A percentile compares a stretch with the other conserved stretches of the same genome.
phyloP scores from a whole-genome alignment of 176 grass and related monocot genomes.

The Cocos nucifera region DNA sequence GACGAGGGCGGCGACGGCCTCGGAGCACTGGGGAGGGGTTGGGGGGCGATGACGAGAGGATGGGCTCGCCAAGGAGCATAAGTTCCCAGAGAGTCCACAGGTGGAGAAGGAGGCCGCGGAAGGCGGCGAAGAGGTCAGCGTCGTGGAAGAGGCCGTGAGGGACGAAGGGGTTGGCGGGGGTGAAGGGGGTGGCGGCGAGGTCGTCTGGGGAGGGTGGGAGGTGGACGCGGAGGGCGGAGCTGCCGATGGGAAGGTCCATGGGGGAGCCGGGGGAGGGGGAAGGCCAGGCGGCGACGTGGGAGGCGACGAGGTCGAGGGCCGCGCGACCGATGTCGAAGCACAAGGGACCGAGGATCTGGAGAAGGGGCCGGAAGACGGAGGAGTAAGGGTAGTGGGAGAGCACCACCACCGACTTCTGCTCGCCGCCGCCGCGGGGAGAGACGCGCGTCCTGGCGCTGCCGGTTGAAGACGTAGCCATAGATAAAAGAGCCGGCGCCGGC shows the following conservation, averaged over 20 bases:
- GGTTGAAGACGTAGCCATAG: slow-evolving; percentile 97
- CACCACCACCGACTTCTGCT: slow-evolving; percentile 93
- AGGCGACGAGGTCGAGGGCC: slow-evolving; percentile 72
- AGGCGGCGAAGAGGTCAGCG: slow-evolving; percentile 64
- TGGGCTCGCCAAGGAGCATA: slow-evolving; percentile 61
- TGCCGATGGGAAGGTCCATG: slow-evolving; percentile 86
- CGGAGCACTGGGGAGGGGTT: slow-evolving; percentile 86
- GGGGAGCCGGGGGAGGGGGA: slow-evolving; percentile 35
- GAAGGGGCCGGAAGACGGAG: slow-evolving; percentile 62
- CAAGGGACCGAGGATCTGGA: slow-evolving; percentile 93
- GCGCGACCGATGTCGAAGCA: slow-evolving; percentile 83
- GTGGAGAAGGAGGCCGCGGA: slow-evolving; percentile 81
- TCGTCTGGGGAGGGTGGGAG: slow-evolving; percentile 51
- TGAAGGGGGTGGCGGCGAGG: slow-evolving; percentile 31
- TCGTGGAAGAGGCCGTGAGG: slow-evolving; percentile 85
- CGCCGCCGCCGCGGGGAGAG: slow-evolving; percentile 89
- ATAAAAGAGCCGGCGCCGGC: slow-evolving; percentile 24
- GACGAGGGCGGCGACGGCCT: slow-evolving; percentile 74
- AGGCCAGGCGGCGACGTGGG: slow-evolving; percentile 82
- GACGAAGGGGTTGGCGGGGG: slow-evolving; percentile 47
- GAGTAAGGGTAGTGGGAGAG: slow-evolving; percentile 70
- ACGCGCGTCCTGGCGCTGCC: slow-evolving; percentile 85
- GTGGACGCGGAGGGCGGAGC: slow-evolving; percentile 59
- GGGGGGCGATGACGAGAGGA: slow-evolving; percentile 69
- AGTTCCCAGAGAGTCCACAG: slow-evolving; percentile 96